phyloP scores from a whole-genome alignment of 2,329 filamentous ascomycete genomes.

The Macrophomina tecta region DNA sequence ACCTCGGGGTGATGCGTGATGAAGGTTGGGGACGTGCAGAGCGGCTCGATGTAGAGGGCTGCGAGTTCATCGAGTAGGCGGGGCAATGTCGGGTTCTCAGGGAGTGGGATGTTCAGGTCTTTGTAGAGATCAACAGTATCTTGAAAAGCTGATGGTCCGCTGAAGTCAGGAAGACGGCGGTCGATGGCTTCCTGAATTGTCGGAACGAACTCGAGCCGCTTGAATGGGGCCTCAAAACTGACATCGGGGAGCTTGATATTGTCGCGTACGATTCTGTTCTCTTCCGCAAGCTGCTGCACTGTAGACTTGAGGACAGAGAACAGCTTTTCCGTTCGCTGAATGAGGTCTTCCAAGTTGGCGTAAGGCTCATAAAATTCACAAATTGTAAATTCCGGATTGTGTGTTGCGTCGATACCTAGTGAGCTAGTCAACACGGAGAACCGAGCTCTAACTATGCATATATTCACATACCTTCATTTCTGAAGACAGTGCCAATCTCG shows the following conservation, averaged over 20 bases:
- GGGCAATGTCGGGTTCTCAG: slow-evolving; percentile 63
- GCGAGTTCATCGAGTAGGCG: slow-evolving; percentile 84
- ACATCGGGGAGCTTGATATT: slow-evolving; percentile 50
- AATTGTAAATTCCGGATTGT: slow-evolving; percentile 97
- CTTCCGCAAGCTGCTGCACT: slow-evolving; percentile 57
- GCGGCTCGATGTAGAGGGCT: slow-evolving; percentile 76
- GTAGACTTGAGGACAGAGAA: slow-evolving; percentile 52
- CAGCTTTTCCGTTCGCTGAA: slow-evolving; percentile 75
- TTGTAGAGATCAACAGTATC: slow-evolving; percentile 64
- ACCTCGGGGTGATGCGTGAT: slow-evolving; percentile 89
- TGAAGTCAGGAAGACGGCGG: slow-evolving; percentile 64
- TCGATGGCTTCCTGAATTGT: slow-evolving; percentile 73
- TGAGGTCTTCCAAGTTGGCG: slow-evolving; percentile 75
- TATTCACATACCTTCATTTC: slow-evolving; percentile 76
- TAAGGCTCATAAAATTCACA: slow-evolving; percentile 97
- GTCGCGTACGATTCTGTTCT: slow-evolving; percentile 39
- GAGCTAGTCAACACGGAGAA: not conserved
- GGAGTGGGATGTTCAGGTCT: slow-evolving; percentile 56
- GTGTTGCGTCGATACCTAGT: slow-evolving; percentile 75
- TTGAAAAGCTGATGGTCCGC: slow-evolving; percentile 59
- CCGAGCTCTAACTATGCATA: not conserved
- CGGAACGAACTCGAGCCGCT: slow-evolving; percentile 81
- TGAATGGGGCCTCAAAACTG: slow-evolving; percentile 55
- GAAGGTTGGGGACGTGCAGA: slow-evolving; percentile 76
- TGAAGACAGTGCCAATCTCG: slow-evolving; percentile 89